These are phyloP conservation scores for Linderniella brevidens DNA, from an alignment of 257 asterid species.

Conservation along the genomic window DNA sequence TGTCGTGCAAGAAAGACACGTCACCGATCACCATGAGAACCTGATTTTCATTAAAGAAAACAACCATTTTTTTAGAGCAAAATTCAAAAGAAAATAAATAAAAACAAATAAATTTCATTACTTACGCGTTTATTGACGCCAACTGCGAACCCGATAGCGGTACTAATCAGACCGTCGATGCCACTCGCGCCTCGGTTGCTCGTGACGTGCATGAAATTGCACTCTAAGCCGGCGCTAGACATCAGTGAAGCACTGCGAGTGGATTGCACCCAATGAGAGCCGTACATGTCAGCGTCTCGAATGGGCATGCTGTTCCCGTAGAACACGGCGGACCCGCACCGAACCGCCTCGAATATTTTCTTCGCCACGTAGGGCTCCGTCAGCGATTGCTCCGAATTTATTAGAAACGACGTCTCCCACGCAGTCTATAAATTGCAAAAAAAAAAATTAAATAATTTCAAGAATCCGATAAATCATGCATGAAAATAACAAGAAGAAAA, in stretches of 20 bases:
- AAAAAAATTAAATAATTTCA: not conserved
- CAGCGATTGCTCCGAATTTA: constrained; percentile 51
- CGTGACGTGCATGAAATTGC: constrained; percentile 65
- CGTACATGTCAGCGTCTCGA: constrained; percentile 93
- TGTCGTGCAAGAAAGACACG: constrained; percentile 86
- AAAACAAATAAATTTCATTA: not conserved
- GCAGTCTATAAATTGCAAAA: constrained; percentile 41
- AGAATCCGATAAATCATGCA: constrained; percentile 8
- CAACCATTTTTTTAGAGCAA: no score
- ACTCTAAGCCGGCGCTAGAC: constrained; percentile 47
- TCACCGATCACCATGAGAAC: constrained; percentile 75
- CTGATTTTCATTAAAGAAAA: no score
- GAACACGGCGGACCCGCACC: constrained; percentile 68
- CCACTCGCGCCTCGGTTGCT: constrained; percentile 98
- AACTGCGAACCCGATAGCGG: constrained; percentile 81
- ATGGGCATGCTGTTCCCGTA: constrained; percentile 97
- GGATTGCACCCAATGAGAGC: constrained; percentile 38
- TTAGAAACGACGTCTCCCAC: constrained; percentile 54
- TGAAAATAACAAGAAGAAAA: not conserved
- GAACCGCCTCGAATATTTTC: constrained; percentile 42
- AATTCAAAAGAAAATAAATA: not conserved
- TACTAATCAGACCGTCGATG: constrained; percentile 89
- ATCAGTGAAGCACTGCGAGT: constrained; percentile 23
- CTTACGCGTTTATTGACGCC: constrained; percentile 94
- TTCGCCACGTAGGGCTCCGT: constrained; percentile 93